Evolutionary conservation across 1,284 basidiomycete genomes (phyloP).

Genomic region (Cryptococcus floricola): DNA sequence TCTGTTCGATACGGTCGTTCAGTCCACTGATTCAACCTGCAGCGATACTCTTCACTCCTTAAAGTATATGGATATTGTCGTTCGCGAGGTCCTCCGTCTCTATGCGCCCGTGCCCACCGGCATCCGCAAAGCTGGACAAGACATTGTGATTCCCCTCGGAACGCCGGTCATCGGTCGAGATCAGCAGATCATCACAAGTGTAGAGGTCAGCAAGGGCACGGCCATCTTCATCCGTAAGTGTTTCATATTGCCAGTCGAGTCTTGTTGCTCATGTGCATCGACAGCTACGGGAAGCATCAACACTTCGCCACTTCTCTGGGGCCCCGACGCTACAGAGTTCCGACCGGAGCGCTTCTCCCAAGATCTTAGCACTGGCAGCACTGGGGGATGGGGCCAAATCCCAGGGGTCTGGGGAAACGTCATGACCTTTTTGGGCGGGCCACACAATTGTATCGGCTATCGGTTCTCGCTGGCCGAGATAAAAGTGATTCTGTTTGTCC

Average conservation of each 20-base stretch:
- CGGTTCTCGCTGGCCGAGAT: constrained; percentile 66
- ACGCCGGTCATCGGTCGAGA: constrained; percentile 45
- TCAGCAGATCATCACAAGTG: constrained; percentile 44
- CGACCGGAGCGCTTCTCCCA: constrained; percentile 41
- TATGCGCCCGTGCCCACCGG: constrained; percentile 63
- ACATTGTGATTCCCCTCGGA: constrained; percentile 60
- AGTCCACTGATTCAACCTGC: not conserved
- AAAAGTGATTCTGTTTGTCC: constrained; percentile 59
- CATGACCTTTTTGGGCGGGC: constrained; percentile 64
- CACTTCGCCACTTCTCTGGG: constrained; percentile 61
- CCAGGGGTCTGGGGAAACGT: constrained; percentile 62
- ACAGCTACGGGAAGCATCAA: constrained; percentile 57
- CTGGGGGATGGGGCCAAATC: constrained; percentile 32
- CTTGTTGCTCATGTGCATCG: not conserved
- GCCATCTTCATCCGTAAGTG: constrained; percentile 38
- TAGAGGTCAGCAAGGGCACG: constrained; percentile 37
- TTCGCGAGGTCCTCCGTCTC: constrained; percentile 64
- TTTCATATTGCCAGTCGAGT: constrained; percentile 2
- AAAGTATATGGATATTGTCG: constrained; percentile 60
- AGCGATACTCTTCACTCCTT: constrained; percentile 51
- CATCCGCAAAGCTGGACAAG: constrained; percentile 58
- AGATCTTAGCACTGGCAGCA: not conserved
- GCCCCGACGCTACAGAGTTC: constrained; percentile 63
- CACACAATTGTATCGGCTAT: constrained; percentile 67
- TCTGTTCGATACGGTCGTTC: not conserved